Percentiles rank a stretch among this genome's conserved stretches.
Conservation (phyloP, 1,139 yeast species). For the Casaregolazyma suthepensis region DNA sequence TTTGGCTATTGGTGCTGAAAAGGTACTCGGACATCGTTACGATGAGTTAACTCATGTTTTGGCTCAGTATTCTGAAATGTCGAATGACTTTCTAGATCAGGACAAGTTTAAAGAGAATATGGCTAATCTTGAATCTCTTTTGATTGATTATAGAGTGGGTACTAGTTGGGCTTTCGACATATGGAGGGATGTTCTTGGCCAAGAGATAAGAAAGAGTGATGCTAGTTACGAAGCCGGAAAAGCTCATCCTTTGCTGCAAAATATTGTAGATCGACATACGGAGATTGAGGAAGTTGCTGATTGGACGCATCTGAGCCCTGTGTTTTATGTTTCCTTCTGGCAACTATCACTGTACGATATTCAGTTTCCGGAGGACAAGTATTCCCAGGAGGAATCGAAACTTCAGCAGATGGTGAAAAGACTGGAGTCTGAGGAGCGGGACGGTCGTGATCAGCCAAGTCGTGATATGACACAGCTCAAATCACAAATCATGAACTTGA, state of each 20-base stretch:
- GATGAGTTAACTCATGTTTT: constrained; percentile 68
- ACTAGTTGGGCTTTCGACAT: constrained; percentile 70
- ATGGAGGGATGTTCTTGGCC: constrained; percentile 54
- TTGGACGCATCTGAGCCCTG: constrained; percentile 38
- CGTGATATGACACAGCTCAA: constrained; percentile 15
- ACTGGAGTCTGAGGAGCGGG: background rate
- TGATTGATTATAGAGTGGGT: constrained; percentile 46
- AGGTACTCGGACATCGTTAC: constrained; percentile 61
- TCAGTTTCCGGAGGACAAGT: constrained; percentile 46
- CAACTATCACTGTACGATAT: constrained; percentile 68
- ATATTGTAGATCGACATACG: constrained; percentile 20
- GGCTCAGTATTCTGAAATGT: constrained; percentile 56
- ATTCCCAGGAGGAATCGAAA: constrained; percentile 42
- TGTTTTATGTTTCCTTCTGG: constrained; percentile 66
- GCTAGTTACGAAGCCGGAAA: constrained; percentile 9
- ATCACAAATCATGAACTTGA: constrained; percentile 23
- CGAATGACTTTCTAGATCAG: constrained; percentile 45
- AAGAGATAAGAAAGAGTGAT: constrained; percentile 27
- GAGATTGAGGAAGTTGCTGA: constrained; percentile 28
- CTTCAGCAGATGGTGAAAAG: constrained; percentile 16
- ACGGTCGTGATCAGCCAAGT: background rate
- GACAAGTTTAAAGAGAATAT: constrained; percentile 38
- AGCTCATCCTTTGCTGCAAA: constrained; percentile 24
- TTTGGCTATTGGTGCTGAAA: constrained; percentile 46
- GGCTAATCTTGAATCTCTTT: constrained; percentile 43